Evolutionary conservation across 2,329 filamentous ascomycete species (phyloP).

Genomic region (Plectosphaerella cucumerina): DNA sequence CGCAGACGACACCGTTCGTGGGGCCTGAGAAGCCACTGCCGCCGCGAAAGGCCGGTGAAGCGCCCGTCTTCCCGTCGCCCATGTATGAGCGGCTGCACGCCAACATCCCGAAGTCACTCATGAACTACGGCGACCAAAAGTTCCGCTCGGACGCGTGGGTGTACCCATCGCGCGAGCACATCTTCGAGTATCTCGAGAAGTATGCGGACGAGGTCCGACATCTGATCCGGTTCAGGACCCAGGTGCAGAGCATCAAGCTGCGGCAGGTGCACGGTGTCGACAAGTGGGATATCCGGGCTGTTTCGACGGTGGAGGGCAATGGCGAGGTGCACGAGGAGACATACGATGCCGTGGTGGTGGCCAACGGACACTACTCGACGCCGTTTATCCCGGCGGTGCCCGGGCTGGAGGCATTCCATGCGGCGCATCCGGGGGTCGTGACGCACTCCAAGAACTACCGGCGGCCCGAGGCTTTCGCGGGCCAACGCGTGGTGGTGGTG

Average conservation of each 20-base stretch:
- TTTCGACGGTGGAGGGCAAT: constrained; percentile 41
- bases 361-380: constrained; percentile 70
- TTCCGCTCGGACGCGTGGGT: constrained; percentile 64
- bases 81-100: constrained; percentile 81
- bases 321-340: constrained; percentile 32
- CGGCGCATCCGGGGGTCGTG: constrained; percentile 55
- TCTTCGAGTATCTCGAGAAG: constrained; percentile 68
- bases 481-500: constrained; percentile 75
- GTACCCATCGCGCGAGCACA: constrained; percentile 68
- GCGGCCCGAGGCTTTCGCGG: constrained; percentile 54
- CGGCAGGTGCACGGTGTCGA: constrained; percentile 26
- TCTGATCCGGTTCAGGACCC: constrained; percentile 65
- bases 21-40: constrained; percentile 61
- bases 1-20: constrained; percentile 63
- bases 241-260: constrained; percentile 57
- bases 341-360: constrained; percentile 74
- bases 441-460: constrained; percentile 80
- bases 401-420: constrained; percentile 56
- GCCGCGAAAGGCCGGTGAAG: constrained; percentile 19
- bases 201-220: constrained; percentile 67
- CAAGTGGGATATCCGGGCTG: constrained; percentile 59
- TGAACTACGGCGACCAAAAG: constrained; percentile 70
- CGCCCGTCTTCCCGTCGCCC: constrained; percentile 71
- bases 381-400: constrained; percentile 62
- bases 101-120: constrained; percentile 78